Conservation (phyloP, 495 filamentous ascomycete species). For the Aspergillus sclerotiicarbonarius region DNA sequence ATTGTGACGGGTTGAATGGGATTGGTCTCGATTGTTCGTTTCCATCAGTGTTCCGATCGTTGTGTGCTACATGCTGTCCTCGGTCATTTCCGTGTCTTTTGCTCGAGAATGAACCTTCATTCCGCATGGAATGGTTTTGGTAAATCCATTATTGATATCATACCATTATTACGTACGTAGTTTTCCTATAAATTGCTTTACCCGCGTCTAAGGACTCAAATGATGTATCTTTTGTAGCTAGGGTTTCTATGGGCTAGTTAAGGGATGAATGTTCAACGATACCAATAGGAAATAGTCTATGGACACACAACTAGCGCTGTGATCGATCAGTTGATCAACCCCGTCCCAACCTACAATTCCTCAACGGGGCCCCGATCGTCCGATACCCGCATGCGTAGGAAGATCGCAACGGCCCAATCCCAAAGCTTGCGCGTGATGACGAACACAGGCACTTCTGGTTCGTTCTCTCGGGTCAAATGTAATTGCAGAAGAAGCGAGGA, state of each 20-base stretch:
- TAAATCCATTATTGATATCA: neutral
- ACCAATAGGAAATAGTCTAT: neutral
- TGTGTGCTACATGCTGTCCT: neutral
- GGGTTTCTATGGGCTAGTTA: no score
- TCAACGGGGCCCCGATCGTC: constrained; percentile 25
- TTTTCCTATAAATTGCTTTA: neutral
- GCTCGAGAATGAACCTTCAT: neutral
- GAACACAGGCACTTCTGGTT: constrained; percentile 61
- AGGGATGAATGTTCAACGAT: no score
- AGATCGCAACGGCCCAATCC: constrained; percentile 42
- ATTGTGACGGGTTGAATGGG: constrained; percentile 11
- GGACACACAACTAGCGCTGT: neutral
- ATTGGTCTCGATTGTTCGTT: constrained; percentile 1
- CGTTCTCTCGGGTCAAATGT: constrained; percentile 63
- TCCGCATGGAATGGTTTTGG: neutral
- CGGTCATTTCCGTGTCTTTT: constrained; percentile 3
- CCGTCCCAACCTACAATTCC: constrained; percentile 19
- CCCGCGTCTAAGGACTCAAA: no score
- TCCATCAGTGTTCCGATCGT: constrained; percentile 1
- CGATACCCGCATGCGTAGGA: constrained; percentile 41
- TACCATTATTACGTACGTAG: neutral
- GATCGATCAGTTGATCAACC: neutral
- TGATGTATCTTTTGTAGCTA: no score
- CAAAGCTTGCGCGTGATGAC: constrained; percentile 49
- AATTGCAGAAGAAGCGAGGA: constrained; percentile 65